phyloP scores from a whole-genome alignment of 805 yeast genomes.

The Starmerella apis region DNA sequence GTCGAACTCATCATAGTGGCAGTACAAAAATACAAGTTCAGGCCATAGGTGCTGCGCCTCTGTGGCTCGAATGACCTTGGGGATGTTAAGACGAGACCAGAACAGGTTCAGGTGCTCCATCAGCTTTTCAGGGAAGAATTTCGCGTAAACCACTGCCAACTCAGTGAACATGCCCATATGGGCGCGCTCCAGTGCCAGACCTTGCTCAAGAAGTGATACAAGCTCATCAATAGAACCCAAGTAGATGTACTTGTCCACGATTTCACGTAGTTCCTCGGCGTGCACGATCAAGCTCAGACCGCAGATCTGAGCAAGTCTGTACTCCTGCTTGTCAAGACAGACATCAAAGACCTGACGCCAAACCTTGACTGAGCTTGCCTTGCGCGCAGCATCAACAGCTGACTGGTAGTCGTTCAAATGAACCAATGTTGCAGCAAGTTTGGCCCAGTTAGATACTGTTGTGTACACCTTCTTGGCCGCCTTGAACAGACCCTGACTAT shows the following conservation, averaged over 20 bases:
- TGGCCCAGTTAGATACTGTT: conserved; percentile 85
- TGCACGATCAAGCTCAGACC: conserved; percentile 94
- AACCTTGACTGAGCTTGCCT: conserved; percentile 83
- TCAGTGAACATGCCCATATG: conserved; percentile 99
- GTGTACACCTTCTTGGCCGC: conserved; percentile 86
- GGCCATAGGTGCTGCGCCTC: conserved; percentile 94
- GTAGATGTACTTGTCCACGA: conserved; percentile 76
- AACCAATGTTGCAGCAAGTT: conserved; percentile 92
- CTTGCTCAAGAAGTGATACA: conserved; percentile 86
- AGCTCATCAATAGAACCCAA: conserved; percentile 88
- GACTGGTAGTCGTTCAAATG: conserved; percentile 85
- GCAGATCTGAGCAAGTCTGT: conserved; percentile 95
- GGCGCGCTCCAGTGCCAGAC: conserved; percentile 92
- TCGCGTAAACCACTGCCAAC: conserved; percentile 79
- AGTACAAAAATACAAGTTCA: conserved; percentile 87
- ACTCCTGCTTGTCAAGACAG: conserved; percentile 88
- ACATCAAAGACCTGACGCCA: conserved; percentile 98
- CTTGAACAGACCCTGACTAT: conserved; percentile 68
- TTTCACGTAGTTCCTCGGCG: conserved; percentile 90
- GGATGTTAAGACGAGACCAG: conserved; percentile 97
- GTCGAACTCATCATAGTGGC: conserved; percentile 99
- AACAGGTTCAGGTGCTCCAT: conserved; percentile 94
- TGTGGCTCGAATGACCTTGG: conserved; percentile 89
- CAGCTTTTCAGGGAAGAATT: conserved; percentile 78
- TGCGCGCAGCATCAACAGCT: conserved; percentile 98